Base-by-base conservation (phyloP, 257 asterid species). In the Parsonsia alboflavescens region DNA sequence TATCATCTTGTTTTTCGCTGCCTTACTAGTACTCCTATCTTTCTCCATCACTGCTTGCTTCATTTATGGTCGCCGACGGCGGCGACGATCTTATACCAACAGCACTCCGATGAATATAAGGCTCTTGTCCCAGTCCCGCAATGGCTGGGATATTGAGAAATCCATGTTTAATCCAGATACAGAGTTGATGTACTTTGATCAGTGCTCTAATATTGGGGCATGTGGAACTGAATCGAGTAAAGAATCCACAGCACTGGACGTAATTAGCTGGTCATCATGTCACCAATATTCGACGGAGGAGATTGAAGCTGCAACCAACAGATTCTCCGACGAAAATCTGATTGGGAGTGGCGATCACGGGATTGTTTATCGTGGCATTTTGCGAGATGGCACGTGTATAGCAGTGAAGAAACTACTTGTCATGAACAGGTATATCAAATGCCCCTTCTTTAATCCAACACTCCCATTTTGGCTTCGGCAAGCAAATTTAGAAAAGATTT, bases 321-420 rank as follows among this genome's bases (percentile, higher is more conserved):
- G 85, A 39, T 77, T 88, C 10, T 74, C 82, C 0, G 73, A 75
- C 44, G 78, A 77, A 26, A 83, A 78, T 72, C 48, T 85, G 68
- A 82, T 88, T 49, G 87, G 90, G 52, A 70, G 80, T 67, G 96
- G 90, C 19, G 83, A 86, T 11, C 72, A 77, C 57, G 92, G 91
- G 24, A 77, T 77, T 67, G 90, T 84, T 79, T 90, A 78, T 79
- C 84, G 62, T 28, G 94, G 89, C 11, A 67, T 78, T 12, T 59
- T 87, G 68, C 76, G 46, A 9, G 84, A 85, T 66, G 17, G 73
- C 10, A 84, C 83, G 42, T 75, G 30, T 11, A 84, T 87, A 71
- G 92, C 84, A 39, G 76, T 90, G 76, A 87, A 90, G 79, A 82
- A 79, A 52, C 64, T 88, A 82, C 76, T 81, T 0, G 72, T 33